phyloP scores from a whole-genome alignment of 768 basidiomycete species.

The Russula sp. region DNA sequence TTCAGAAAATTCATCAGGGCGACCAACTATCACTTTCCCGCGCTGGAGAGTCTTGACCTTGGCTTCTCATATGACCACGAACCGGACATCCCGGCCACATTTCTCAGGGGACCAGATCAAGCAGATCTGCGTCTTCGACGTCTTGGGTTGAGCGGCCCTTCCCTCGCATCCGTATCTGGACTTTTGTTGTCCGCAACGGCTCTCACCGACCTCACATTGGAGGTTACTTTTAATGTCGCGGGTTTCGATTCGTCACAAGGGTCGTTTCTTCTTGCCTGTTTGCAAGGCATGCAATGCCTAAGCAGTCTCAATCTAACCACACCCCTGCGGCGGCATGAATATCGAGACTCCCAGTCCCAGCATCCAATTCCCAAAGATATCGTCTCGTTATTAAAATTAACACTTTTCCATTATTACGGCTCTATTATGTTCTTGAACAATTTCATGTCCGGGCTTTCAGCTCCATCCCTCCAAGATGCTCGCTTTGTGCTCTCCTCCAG shows the following conservation, averaged over 20 bases:
- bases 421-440: too few species aligned
- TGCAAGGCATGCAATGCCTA: background rate
- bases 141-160: background rate
- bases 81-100: background rate
- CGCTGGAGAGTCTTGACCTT: constrained; percentile 7
- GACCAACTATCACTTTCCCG: background rate
- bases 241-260: background rate
- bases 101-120: background rate
- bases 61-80: accelerated
- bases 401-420: too few species aligned
- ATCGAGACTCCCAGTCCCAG: too few species aligned
- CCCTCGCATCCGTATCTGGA: background rate
- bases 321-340: too few species aligned
- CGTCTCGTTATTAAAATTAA: too few species aligned
- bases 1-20: background rate
- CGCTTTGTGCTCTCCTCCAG: too few species aligned
- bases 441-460: too few species aligned
- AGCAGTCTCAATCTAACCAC: background rate
- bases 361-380: too few species aligned
- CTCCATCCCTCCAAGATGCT: too few species aligned
- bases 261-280: background rate
- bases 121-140: background rate
- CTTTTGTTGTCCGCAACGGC: background rate
- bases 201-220: background rate
- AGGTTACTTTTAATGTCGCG: accelerated